Evolutionary conservation across 768 basidiomycete species (phyloP).

Genomic region (Lactarius pseudohatsudake): DNA sequence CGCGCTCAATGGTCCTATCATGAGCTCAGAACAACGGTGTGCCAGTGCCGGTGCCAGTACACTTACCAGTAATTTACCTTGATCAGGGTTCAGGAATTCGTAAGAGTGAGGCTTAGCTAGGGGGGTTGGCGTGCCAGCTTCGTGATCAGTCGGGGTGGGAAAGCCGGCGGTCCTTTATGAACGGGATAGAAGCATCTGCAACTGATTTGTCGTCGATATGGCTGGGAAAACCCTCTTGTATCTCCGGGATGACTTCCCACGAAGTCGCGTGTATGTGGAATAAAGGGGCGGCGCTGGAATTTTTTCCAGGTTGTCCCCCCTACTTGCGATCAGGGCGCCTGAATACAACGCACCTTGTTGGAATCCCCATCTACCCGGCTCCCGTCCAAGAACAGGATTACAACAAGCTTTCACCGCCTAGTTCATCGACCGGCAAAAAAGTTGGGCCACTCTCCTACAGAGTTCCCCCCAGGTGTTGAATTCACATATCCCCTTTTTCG

Average conservation of each 20-base stretch:
- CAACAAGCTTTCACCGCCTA: neutral
- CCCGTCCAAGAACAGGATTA: neutral
- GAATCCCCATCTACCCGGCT: neutral
- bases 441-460: neutral
- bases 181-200: neutral
- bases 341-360: neutral
- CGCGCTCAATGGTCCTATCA: neutral
- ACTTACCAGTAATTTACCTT: neutral
- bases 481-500: neutral
- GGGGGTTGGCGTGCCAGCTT: neutral
- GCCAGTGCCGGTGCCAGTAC: neutral
- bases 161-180: neutral
- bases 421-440: neutral
- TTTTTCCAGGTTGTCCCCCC: too few relatives aligned
- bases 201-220: neutral
- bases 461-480: neutral
- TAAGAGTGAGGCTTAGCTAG: neutral
- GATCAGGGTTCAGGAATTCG: neutral
- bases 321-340: neutral
- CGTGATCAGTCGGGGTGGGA: neutral
- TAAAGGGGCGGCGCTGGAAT: neutral
- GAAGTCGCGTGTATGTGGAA: neutral
- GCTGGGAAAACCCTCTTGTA: neutral
- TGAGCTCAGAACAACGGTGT: neutral
- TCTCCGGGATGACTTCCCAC: neutral